These are phyloP conservation scores for Ogataea parapolymorpha DNA, from an alignment of 805 yeast species.

Conservation along the genomic window DNA sequence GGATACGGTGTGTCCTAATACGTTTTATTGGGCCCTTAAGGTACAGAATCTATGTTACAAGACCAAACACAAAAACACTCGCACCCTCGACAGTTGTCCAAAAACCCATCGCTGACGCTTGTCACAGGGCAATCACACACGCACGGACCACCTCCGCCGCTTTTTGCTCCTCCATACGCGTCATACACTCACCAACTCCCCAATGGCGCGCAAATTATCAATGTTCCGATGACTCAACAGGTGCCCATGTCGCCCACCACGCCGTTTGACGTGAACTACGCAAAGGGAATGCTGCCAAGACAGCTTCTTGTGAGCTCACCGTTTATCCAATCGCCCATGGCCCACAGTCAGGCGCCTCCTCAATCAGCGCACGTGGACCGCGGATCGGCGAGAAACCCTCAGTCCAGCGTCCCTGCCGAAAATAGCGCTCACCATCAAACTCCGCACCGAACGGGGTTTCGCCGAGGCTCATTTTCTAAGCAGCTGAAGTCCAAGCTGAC, in stretches of 20 bases:
- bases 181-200: constrained; percentile 15
- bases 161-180: constrained; percentile 2
- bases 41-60: constrained; percentile 3
- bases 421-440: not conserved
- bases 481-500: constrained; percentile 18
- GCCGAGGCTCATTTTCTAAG: constrained; percentile 17
- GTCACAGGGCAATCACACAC: not conserved
- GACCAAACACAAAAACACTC: constrained; percentile 5
- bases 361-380: constrained; percentile 8
- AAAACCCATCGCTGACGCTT: constrained; percentile 6
- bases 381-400: not conserved
- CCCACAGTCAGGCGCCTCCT: constrained; percentile 8
- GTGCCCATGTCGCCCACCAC: constrained; percentile 38
- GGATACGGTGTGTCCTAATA: not conserved
- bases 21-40: not conserved
- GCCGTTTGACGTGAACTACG: constrained; percentile 59
- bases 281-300: constrained; percentile 60
- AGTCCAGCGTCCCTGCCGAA: not conserved
- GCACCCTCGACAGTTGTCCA: constrained; percentile 6
- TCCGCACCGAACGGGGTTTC: not conserved
- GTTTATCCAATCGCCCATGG: constrained; percentile 42
- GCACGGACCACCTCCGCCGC: not conserved
- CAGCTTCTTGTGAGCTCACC: constrained; percentile 62
- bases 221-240: constrained; percentile 16
- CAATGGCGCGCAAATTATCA: constrained; percentile 16